Conservation (phyloP, 768 basidiomycete genomes). For the Guyanaporus albipodus region DNA sequence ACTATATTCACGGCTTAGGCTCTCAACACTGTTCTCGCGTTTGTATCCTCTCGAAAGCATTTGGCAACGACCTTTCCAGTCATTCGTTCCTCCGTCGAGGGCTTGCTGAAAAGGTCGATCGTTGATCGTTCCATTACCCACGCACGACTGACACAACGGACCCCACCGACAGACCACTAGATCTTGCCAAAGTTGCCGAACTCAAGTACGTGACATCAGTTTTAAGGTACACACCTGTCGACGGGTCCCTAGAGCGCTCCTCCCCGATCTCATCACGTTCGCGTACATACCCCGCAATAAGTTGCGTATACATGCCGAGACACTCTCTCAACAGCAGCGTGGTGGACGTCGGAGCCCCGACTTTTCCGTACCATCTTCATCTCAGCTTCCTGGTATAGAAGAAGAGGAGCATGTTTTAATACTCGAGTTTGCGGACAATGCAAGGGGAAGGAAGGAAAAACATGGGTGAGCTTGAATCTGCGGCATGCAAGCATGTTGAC, state of each 20-base stretch:
- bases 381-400: constrained; percentile 23
- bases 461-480: constrained; percentile 22
- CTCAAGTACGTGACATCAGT: constrained; percentile 53
- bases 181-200: constrained; percentile 74
- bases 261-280: constrained; percentile 78
- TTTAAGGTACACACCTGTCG: neutral
- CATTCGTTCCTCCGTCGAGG: constrained; percentile 76
- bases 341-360: constrained; percentile 40
- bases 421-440: constrained; percentile 49
- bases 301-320: constrained; percentile 49
- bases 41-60: constrained; percentile 77
- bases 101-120: constrained; percentile 65
- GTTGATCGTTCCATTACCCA: neutral
- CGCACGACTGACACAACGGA: neutral
- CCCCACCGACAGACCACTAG: constrained; percentile 64
- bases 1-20: constrained; percentile 44
- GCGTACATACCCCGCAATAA: constrained; percentile 71
- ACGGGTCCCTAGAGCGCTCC: constrained; percentile 52
- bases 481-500: neutral
- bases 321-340: constrained; percentile 16
- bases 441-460: constrained; percentile 30
- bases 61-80: constrained; percentile 76
- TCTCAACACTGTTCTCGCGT: constrained; percentile 84
- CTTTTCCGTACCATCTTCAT: constrained; percentile 31
- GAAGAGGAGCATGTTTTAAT: constrained; percentile 48